Percentiles rank a stretch among this genome's conserved stretches.
These are phyloP conservation scores for Backusella parvicylindrica DNA, from an alignment of 192 early-diverging fungal genomes.

Conservation along the genomic window DNA sequence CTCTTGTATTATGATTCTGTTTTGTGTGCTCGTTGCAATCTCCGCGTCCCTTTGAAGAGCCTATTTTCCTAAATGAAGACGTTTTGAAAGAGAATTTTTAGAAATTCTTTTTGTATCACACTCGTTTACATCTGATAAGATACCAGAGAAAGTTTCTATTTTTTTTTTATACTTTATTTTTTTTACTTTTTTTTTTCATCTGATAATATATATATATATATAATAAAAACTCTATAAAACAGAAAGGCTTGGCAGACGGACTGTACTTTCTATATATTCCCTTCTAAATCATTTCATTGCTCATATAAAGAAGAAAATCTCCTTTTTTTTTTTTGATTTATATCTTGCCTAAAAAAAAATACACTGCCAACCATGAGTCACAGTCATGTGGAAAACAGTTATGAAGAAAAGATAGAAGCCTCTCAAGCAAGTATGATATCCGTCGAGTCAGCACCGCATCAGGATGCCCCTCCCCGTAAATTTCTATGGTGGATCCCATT, in stretches of 20 bases:
- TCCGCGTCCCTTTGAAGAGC: not conserved
- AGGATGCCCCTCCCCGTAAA: constrained; percentile 13
- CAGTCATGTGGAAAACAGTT: not conserved
- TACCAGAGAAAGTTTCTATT: not conserved
- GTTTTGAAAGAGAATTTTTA: not conserved
- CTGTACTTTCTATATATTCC: not conserved
- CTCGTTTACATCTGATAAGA: not conserved
- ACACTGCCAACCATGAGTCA: not conserved
- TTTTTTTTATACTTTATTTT: not conserved
- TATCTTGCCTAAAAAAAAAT: not conserved
- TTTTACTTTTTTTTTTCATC: not conserved
- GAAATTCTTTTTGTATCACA: not conserved
- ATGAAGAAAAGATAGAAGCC: not conserved
- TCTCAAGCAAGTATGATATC: not conserved
- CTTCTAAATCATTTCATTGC: not conserved
- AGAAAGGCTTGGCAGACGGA: not conserved
- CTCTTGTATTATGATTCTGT: not conserved
- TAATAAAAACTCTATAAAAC: not conserved
- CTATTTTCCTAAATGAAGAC: not conserved
- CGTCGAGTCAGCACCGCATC: not conserved
- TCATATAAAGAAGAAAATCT: not conserved
- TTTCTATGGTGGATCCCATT: constrained; percentile 36
- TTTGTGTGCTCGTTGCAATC: not conserved
- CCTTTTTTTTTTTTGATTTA: not conserved
- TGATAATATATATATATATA: not conserved